Conservation (phyloP, 768 basidiomycete genomes). For the Galerina sulciceps region DNA sequence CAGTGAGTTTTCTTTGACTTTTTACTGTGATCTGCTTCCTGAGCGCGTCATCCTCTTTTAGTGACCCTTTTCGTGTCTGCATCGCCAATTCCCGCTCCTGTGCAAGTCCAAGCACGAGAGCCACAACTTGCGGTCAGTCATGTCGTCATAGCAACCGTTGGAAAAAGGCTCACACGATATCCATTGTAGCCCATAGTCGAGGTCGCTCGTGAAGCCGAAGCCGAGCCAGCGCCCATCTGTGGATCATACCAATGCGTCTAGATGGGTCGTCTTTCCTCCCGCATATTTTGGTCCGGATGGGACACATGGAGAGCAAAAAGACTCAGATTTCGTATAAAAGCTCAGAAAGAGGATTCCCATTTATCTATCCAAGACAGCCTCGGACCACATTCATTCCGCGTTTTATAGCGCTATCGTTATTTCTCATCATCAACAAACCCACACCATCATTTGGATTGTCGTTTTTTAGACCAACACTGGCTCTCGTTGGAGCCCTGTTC, state of each 20-base stretch:
- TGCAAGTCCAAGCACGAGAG: slow-evolving; percentile 6
- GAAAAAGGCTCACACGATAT: background rate
- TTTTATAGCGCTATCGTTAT: too few relatives aligned
- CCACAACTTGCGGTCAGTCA: slow-evolving; percentile 1
- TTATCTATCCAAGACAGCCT: too few relatives aligned
- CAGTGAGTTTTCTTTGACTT: slow-evolving; percentile 6
- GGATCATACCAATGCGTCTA: slow-evolving; percentile 10
- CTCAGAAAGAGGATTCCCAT: too few relatives aligned
- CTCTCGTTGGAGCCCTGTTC: background rate
- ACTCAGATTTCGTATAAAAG: too few relatives aligned
- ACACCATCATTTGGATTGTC: too few relatives aligned
- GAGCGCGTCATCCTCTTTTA: background rate
- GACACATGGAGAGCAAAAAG: background rate
- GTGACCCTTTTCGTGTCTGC: slow-evolving; percentile 16
- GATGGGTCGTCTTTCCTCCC: background rate
- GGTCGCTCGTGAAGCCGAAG: slow-evolving; percentile 10
- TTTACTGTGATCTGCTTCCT: background rate
- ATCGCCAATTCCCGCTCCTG: slow-evolving; percentile 12
- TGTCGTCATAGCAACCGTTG: too few relatives aligned
- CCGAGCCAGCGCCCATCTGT: slow-evolving; percentile 11
- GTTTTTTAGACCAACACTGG: slow-evolving; percentile 1
- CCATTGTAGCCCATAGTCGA: slow-evolving; percentile 3
- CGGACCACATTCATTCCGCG: too few relatives aligned
- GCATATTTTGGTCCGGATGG: background rate
- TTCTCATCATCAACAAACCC: too few relatives aligned